Conservation (phyloP, 768 basidiomycete genomes). For the Russula virescens region DNA sequence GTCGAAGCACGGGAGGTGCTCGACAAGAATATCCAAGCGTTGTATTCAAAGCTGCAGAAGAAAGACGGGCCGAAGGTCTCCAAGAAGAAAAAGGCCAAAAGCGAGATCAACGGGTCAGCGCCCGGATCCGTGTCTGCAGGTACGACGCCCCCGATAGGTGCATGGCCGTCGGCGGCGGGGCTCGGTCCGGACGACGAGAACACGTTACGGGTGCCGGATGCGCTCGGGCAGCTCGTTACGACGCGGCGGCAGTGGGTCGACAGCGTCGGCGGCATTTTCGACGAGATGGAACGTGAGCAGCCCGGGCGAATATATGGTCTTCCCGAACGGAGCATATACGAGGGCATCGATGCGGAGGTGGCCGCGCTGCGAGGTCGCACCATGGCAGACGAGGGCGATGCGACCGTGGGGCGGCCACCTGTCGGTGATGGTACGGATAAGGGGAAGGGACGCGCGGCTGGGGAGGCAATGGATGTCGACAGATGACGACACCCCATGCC, state of each 20-base stretch:
- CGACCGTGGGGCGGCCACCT: conserved; percentile 26
- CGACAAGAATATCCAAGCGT: conserved; percentile 72
- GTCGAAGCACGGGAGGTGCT: conserved; percentile 76
- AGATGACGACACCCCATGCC: conserved; percentile 26
- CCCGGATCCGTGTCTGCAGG: conserved; percentile 10
- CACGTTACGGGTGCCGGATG: conserved; percentile 55
- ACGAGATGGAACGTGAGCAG: conserved; percentile 55
- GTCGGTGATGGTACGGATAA: conserved; percentile 38
- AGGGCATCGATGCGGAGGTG: conserved; percentile 66
- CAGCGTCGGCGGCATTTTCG: conserved; percentile 67
- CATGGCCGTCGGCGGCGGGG: conserved; percentile 68
- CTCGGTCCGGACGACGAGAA: conserved; percentile 64
- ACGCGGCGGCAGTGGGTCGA: conserved; percentile 78
- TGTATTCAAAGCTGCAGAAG: conserved; percentile 78
- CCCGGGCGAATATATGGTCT: conserved; percentile 77
- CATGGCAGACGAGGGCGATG: conserved; percentile 24
- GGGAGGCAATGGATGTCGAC: conserved; percentile 63
- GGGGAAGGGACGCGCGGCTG: conserved; percentile 46
- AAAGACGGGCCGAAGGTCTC: conserved; percentile 65
- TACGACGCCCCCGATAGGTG: conserved; percentile 39
- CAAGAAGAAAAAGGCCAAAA: conserved; percentile 64
- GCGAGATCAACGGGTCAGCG: conserved; percentile 28
- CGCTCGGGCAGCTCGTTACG: conserved; percentile 64
- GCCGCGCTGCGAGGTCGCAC: conserved; percentile 32
- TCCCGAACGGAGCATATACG: conserved; percentile 68